phyloP scores from a whole-genome alignment of 106 monocot genomes.

The Chionographis japonica region DNA sequence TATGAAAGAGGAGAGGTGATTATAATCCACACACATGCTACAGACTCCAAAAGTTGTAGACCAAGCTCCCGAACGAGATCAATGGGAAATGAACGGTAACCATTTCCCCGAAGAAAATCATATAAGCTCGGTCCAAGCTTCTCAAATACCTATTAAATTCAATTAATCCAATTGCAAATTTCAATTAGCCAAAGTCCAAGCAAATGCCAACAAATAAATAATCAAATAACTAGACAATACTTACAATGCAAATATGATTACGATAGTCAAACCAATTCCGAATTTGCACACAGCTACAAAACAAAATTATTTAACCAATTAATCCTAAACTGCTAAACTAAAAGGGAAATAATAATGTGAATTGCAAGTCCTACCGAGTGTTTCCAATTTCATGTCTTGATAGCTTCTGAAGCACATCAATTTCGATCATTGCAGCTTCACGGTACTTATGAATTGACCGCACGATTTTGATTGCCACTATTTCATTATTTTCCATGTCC shows the following conservation, averaged over 20 bases:
- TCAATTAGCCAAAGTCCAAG: constrained; percentile 7
- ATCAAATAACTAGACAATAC: constrained; percentile 44
- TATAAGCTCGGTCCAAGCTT: constrained; percentile 98
- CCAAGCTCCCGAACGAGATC: constrained; percentile 94
- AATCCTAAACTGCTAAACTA: constrained; percentile 21
- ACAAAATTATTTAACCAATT: constrained; percentile 34
- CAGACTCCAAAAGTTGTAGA: constrained; percentile 96
- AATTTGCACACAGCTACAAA: constrained; percentile 98
- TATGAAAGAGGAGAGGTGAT: constrained; percentile 4
- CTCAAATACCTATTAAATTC: constrained; percentile 87
- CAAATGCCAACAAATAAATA: constrained; percentile 16
- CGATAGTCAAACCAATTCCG: constrained; percentile 99
- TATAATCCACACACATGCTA: constrained; percentile 69
- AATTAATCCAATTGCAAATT: constrained; percentile 15
- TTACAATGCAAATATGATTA: constrained; percentile 99
- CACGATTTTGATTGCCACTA: constrained; percentile 91
- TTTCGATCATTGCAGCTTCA: constrained; percentile 95
- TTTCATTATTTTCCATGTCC: constrained; percentile 73
- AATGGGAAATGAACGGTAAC: constrained; percentile 92
- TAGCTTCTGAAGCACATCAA: constrained; percentile 88
- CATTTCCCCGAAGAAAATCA: constrained; percentile 91
- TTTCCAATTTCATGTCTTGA: constrained; percentile 68
- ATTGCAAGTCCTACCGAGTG: constrained; percentile 47
- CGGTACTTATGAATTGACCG: constrained; percentile 86
- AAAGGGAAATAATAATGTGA: constrained; percentile 1